phyloP scores from a whole-genome alignment of 352 stramenopile species.

The Globisporangium heterothallicum region DNA sequence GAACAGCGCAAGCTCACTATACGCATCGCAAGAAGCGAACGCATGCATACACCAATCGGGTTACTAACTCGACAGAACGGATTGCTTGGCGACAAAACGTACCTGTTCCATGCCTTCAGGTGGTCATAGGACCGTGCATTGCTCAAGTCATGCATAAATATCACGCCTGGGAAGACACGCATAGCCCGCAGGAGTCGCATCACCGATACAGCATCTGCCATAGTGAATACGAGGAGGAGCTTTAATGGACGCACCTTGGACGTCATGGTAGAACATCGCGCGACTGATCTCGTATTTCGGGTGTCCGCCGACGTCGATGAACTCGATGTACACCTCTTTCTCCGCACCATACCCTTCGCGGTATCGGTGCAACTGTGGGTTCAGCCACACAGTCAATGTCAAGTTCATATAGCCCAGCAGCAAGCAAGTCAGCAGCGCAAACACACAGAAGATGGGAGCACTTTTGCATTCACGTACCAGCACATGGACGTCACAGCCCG shows the following conservation, averaged over 20 bases:
- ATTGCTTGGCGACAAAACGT: no score
- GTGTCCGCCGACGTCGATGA: slow-evolving; percentile 80
- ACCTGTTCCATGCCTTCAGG: slow-evolving; percentile 47
- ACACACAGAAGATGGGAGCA: neutral
- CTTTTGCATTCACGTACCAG: slow-evolving; percentile 24
- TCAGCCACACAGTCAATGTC: neutral
- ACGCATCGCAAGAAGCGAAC: neutral
- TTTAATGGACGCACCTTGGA: slow-evolving; percentile 34
- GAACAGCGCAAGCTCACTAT: slow-evolving; percentile 33
- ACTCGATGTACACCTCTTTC: slow-evolving; percentile 71
- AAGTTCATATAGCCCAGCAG: neutral
- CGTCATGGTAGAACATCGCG: slow-evolving; percentile 73
- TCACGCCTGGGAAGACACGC: slow-evolving; percentile 24
- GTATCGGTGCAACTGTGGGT: slow-evolving; percentile 23
- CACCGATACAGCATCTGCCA: no score
- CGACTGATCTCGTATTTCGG: slow-evolving; percentile 78
- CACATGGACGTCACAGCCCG: slow-evolving; percentile 77
- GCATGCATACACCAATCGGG: neutral
- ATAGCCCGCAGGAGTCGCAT: no score
- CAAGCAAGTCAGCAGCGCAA: neutral
- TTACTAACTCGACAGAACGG: no score
- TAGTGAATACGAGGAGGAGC: neutral
- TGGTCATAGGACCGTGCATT: slow-evolving; percentile 76
- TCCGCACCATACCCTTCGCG: slow-evolving; percentile 28
- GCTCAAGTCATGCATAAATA: slow-evolving; percentile 80